phyloP scores from a whole-genome alignment of 148 eudicot species.

The Persicaria maculosa region DNA sequence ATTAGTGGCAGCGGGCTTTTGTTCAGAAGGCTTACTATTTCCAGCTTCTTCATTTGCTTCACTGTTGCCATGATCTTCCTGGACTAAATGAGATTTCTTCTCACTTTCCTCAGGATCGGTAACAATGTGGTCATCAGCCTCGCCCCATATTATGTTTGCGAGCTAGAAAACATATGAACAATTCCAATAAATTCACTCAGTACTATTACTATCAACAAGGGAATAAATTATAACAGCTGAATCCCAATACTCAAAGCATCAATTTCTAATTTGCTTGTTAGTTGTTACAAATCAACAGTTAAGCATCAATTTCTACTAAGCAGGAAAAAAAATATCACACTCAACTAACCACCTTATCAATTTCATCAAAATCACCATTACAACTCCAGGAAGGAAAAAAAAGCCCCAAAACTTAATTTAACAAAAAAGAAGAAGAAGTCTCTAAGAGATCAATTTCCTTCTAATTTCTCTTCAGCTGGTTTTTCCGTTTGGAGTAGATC shows the following conservation, averaged over 20 bases:
- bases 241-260: neutral
- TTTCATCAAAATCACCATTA: neutral
- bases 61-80: slow-evolving; percentile 32
- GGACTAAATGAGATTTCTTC: slow-evolving; percentile 29
- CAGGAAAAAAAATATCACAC: neutral
- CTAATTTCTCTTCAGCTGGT: neutral
- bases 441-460: neutral
- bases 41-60: slow-evolving; percentile 29
- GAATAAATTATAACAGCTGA: neutral
- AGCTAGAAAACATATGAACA: slow-evolving; percentile 34
- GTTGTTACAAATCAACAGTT: neutral
- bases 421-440: neutral
- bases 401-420: neutral
- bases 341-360: neutral
- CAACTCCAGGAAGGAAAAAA: neutral
- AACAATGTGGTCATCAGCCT: slow-evolving; percentile 66
- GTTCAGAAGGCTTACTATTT: slow-evolving; percentile 28
- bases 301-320: neutral
- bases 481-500: neutral
- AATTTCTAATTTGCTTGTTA: neutral
- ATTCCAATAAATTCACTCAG: neutral
- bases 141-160: slow-evolving; percentile 70
- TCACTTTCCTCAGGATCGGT: slow-evolving; percentile 48
- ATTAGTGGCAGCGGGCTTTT: slow-evolving; percentile 25
- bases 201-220: neutral